Percentiles rank a stretch among this genome's conserved stretches.
These are phyloP conservation scores for Melanomma pulvis-pyrius DNA, from an alignment of 495 filamentous ascomycete genomes.

Conservation along the genomic window DNA sequence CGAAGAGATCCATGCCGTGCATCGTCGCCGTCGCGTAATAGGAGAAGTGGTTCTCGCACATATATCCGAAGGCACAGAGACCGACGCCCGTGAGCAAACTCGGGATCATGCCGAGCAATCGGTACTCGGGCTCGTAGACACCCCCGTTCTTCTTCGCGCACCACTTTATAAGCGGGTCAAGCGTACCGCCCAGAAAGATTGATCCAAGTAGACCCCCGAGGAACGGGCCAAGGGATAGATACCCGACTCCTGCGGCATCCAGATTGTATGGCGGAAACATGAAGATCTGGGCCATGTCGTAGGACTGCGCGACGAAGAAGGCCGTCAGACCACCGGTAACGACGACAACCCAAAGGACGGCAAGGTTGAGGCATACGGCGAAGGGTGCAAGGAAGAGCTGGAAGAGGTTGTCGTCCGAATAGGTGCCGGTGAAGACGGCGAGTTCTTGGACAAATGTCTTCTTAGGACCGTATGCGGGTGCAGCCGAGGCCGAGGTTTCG, in stretches of 20 bases:
- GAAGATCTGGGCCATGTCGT: slow-evolving; percentile 39
- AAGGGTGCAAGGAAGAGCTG: slow-evolving; percentile 36
- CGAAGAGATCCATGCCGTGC: slow-evolving; percentile 31
- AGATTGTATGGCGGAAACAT: slow-evolving; percentile 38
- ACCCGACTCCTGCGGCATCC: slow-evolving; percentile 35
- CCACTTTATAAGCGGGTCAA: slow-evolving; percentile 35
- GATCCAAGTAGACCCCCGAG: slow-evolving; percentile 31
- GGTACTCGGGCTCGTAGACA: slow-evolving; percentile 36
- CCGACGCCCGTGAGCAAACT: slow-evolving; percentile 13
- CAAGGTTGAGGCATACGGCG: slow-evolving; percentile 30
- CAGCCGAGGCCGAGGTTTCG: slow-evolving; percentile 12
- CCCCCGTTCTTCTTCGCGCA: slow-evolving; percentile 35
- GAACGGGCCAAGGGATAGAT: slow-evolving; percentile 38
- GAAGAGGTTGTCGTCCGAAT: slow-evolving; percentile 34
- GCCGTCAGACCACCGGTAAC: slow-evolving; percentile 33
- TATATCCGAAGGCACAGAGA: slow-evolving; percentile 31
- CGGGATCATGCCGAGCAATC: slow-evolving; percentile 32
- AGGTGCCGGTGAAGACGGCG: slow-evolving; percentile 28
- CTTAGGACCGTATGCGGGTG: slow-evolving; percentile 21
- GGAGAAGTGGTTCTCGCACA: slow-evolving; percentile 27
- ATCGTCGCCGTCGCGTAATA: slow-evolving; percentile 30
- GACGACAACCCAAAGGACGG: slow-evolving; percentile 34
- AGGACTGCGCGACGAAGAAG: slow-evolving; percentile 37
- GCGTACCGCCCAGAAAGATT: slow-evolving; percentile 27
- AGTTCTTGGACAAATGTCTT: slow-evolving; percentile 38